A percentile compares a stretch with the other conserved stretches of the same genome.
Conservation (phyloP, 495 filamentous ascomycete species). For the Xylaria grammica region DNA sequence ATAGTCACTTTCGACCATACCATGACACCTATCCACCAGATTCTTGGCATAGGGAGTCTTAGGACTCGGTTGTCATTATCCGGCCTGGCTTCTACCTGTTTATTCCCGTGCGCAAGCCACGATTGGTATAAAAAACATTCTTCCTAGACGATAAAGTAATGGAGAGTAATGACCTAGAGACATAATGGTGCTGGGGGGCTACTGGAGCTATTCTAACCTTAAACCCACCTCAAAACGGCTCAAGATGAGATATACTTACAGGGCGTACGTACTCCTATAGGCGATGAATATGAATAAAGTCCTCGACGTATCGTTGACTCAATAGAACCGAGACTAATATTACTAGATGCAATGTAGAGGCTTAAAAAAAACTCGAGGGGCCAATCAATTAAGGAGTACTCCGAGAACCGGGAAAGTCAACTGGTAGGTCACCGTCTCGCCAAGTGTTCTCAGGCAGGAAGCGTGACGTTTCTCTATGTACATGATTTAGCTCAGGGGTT, state of each 20-base stretch:
- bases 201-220: background rate
- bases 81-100: background rate
- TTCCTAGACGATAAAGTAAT: conserved; percentile 19
- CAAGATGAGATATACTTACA: background rate
- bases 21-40: background rate
- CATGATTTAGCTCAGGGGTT: background rate
- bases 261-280: background rate
- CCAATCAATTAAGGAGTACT: too few species aligned
- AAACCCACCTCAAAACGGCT: background rate
- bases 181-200: background rate
- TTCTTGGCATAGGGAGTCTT: conserved; percentile 10
- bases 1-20: conserved; percentile 4
- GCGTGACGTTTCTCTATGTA: too few species aligned
- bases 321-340: background rate
- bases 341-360: background rate
- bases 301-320: background rate
- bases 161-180: conserved; percentile 14
- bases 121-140: conserved; percentile 15
- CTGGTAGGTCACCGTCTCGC: background rate
- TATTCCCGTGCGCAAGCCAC: background rate
- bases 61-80: background rate
- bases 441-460: too few species aligned
- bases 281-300: background rate
- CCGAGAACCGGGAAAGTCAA: background rate
- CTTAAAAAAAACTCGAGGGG: background rate